These are phyloP conservation scores for Thamnidium elegans DNA, from an alignment of 192 early-diverging fungal species.

Conservation along the genomic window DNA sequence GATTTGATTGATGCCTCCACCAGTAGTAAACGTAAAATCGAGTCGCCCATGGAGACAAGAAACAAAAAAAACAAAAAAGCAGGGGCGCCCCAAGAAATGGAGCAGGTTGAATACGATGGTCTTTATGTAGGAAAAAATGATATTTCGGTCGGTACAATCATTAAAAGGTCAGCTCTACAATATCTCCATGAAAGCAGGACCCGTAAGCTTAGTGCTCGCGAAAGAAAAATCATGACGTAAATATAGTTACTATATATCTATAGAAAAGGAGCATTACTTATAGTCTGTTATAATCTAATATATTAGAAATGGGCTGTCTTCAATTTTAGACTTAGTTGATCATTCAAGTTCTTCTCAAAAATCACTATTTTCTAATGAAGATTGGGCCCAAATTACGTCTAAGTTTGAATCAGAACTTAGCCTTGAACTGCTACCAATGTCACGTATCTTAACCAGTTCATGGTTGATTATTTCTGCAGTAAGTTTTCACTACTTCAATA, in stretches of 20 bases:
- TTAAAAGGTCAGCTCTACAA: constrained; percentile 1
- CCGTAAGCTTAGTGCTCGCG: constrained; percentile 4
- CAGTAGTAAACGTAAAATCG: constrained; percentile 3
- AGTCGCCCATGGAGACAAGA: neutral
- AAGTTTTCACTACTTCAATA: constrained; percentile 21
- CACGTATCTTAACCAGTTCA: constrained; percentile 17
- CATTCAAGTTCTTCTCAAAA: constrained; percentile 11
- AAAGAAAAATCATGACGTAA: constrained; percentile 4
- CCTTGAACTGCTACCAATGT: constrained; percentile 18
- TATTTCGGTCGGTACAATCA: constrained; percentile 2
- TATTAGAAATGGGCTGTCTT: constrained; percentile 12
- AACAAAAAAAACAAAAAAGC: neutral
- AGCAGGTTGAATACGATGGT: constrained; percentile 1
- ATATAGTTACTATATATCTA: constrained; percentile 6
- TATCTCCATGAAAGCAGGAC: neutral
- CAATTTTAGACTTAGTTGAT: constrained; percentile 10
- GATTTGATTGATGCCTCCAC: constrained; percentile 4
- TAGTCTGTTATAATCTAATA: constrained; percentile 9
- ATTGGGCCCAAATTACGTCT: constrained; percentile 16
- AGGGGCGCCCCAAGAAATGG: neutral
- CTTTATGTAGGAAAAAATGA: constrained; percentile 1
- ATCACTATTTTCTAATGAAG: constrained; percentile 10
- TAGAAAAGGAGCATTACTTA: constrained; percentile 8
- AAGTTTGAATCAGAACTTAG: constrained; percentile 16
- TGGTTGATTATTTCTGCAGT: constrained; percentile 20